Evolutionary conservation across 192 early-diverging fungal genomes (phyloP).

Genomic region (Podila epicladia): DNA sequence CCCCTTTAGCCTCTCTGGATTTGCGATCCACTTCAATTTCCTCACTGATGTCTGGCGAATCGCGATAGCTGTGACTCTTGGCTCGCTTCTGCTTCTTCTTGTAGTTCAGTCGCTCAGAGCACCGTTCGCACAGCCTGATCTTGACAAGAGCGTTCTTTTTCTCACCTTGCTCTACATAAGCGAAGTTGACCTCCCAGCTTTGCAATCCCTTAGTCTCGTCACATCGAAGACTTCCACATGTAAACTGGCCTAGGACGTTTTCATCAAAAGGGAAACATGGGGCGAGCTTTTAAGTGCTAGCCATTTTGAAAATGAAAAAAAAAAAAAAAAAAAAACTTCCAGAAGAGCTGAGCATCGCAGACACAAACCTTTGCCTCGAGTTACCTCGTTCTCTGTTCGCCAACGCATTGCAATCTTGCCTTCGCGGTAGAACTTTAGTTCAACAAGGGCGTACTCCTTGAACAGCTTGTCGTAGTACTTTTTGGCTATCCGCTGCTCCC

Average conservation of each 20-base stretch:
- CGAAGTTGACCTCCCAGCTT: constrained; percentile 92
- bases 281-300: neutral
- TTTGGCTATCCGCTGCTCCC: constrained; percentile 83
- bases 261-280: neutral
- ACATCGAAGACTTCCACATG: constrained; percentile 72
- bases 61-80: neutral
- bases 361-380: constrained; percentile 68
- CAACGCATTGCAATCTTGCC: constrained; percentile 67
- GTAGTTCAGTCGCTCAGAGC: constrained; percentile 80
- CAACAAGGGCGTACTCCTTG: constrained; percentile 83
- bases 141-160: constrained; percentile 88
- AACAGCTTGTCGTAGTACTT: constrained; percentile 89
- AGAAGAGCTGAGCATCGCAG: neutral
- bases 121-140: constrained; percentile 74
- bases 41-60: neutral
- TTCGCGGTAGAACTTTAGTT: constrained; percentile 77
- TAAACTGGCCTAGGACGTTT: constrained; percentile 70
- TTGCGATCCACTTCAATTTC: neutral
- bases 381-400: constrained; percentile 74
- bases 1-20: neutral
- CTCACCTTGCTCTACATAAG: constrained; percentile 75
- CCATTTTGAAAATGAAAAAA: neutral
- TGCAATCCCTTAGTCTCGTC: constrained; percentile 55
- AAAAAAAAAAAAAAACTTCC: neutral
- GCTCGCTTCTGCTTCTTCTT: constrained; percentile 63